Percentiles rank a stretch among this genome's conserved stretches.
Conservation (phyloP, 371 early-diverging fungal species). For the Massospora cicadina region DNA sequence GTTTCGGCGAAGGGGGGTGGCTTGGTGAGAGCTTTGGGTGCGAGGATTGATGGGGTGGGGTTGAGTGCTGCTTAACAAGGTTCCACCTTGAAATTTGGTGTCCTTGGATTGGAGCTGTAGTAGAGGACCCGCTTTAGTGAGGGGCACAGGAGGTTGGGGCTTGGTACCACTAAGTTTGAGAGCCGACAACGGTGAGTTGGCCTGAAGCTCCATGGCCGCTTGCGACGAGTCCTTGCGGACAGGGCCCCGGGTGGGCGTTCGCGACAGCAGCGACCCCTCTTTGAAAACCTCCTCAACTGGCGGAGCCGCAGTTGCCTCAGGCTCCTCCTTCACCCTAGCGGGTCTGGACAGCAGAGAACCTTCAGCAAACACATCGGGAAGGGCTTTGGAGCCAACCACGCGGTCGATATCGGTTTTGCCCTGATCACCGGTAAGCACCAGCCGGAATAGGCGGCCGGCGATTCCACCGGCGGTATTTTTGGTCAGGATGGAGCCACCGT, state of each 20-base stretch:
- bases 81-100: background rate
- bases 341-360: slow-evolving; percentile 5
- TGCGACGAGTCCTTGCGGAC: background rate
- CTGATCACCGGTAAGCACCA: slow-evolving; percentile 9
- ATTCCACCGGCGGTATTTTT: slow-evolving; percentile 8
- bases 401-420: slow-evolving; percentile 10
- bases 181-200: background rate
- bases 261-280: slow-evolving; percentile 6
- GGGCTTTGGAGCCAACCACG: slow-evolving; percentile 5
- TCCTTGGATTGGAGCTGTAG: slow-evolving; percentile 8
- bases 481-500: background rate
- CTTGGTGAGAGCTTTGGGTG: background rate
- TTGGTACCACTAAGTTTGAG: background rate
- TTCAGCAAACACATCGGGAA: slow-evolving; percentile 10
- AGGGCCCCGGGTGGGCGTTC: background rate
- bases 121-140: background rate
- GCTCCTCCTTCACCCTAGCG: background rate
- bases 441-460: slow-evolving; percentile 1
- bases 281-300: background rate
- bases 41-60: background rate
- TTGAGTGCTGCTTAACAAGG: background rate
- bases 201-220: background rate
- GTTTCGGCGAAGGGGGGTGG: background rate
- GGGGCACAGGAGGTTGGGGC: background rate
- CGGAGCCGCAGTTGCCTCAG: background rate